These are phyloP conservation scores for Nigrospora sphaerica DNA, from an alignment of 2,329 filamentous ascomycete species.

Conservation along the genomic window DNA sequence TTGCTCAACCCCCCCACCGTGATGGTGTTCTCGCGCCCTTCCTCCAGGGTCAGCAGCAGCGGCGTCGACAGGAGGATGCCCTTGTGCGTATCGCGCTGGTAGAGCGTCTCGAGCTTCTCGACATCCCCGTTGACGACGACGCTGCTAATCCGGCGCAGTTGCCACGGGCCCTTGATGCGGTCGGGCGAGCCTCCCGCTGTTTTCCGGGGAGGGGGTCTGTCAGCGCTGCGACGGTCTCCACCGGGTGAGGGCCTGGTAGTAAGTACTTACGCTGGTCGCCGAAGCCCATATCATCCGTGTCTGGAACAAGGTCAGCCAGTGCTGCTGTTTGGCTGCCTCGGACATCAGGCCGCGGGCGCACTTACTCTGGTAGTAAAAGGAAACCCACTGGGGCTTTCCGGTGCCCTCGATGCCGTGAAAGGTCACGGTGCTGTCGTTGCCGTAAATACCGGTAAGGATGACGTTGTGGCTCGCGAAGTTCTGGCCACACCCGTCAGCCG, in stretches of 20 bases:
- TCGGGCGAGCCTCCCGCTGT: slow-evolving; percentile 46
- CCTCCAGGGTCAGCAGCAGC: slow-evolving; percentile 42
- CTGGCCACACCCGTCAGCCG: slow-evolving; percentile 4
- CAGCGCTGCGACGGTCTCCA: not conserved
- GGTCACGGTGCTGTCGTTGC: slow-evolving; percentile 46
- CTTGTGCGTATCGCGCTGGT: slow-evolving; percentile 49
- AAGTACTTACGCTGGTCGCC: slow-evolving; percentile 36
- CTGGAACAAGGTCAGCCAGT: slow-evolving; percentile 6
- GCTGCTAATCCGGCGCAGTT: slow-evolving; percentile 51
- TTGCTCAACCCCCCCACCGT: slow-evolving; percentile 51
- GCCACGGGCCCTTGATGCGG: slow-evolving; percentile 52
- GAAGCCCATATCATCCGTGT: slow-evolving; percentile 55
- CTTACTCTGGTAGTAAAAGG: slow-evolving; percentile 47
- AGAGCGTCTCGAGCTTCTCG: slow-evolving; percentile 39
- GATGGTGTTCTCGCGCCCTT: slow-evolving; percentile 45
- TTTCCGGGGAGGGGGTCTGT: too few species aligned
- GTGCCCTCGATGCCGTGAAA: slow-evolving; percentile 40
- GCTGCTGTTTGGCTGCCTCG: not conserved
- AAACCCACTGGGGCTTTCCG: slow-evolving; percentile 48
- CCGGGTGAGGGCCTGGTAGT: not conserved
- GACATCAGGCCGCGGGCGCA: not conserved
- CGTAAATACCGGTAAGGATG: slow-evolving; percentile 45
- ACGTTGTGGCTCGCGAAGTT: slow-evolving; percentile 38
- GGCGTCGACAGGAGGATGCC: slow-evolving; percentile 52
- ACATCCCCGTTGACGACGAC: slow-evolving; percentile 50